Evolutionary conservation across 768 basidiomycete species (phyloP).

Genomic region (Russula earlei): DNA sequence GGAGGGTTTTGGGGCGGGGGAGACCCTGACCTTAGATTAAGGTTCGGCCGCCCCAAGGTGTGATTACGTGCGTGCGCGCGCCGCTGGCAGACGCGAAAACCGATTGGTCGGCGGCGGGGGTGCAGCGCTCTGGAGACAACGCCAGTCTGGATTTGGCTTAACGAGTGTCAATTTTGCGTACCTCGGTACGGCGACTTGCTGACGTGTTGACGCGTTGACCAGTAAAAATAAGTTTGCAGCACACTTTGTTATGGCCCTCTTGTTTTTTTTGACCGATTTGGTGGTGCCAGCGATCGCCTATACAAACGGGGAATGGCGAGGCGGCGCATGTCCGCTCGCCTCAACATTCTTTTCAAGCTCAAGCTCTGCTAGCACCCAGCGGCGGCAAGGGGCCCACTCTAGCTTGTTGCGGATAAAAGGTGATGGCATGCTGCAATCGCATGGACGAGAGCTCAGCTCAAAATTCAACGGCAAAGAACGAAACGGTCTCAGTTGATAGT

Average conservation of each 20-base stretch:
- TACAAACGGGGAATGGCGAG: constrained; percentile 7
- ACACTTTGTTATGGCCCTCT: constrained; percentile 5
- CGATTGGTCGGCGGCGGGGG: neutral
- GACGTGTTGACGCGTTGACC: constrained; percentile 5
- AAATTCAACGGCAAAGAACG: too few relatives aligned
- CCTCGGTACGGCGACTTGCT: neutral
- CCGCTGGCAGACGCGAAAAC: neutral
- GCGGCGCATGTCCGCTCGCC: neutral
- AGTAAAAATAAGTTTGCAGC: neutral
- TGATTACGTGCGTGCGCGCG: neutral
- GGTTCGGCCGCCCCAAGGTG: constrained; percentile 4
- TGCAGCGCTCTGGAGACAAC: neutral
- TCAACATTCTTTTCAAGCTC: neutral
- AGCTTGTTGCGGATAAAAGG: neutral
- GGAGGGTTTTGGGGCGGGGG: too few relatives aligned
- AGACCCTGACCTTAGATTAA: constrained; percentile 13
- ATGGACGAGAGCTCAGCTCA: too few relatives aligned
- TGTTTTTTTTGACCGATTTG: neutral
- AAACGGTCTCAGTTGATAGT: neutral
- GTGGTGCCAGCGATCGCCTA: neutral
- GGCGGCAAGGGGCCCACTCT: neutral
- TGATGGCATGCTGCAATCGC: too few relatives aligned
- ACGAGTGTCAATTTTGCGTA: constrained; percentile 1
- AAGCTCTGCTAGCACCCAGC: neutral
- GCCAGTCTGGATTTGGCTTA: constrained; percentile 9